Percentiles rank a stretch among this genome's conserved stretches.
These are phyloP conservation scores for Aspergillus persii DNA, from an alignment of 2,329 filamentous ascomycete species.

Conservation along the genomic window DNA sequence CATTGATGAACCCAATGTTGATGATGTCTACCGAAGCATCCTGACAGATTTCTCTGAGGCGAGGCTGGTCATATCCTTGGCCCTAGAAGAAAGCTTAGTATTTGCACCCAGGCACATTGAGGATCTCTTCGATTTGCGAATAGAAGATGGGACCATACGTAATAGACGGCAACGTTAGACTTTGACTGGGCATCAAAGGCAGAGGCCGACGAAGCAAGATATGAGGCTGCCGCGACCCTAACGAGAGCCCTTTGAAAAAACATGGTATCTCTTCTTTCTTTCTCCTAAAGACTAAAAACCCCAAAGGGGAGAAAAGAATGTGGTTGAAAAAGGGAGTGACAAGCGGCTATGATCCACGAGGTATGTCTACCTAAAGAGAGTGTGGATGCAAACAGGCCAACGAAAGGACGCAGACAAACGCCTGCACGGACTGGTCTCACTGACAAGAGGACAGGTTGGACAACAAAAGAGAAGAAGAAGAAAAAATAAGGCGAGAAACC, in stretches of 20 bases:
- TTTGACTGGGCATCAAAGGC: constrained; percentile 43
- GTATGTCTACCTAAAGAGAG: constrained; percentile 30
- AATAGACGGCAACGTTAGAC: constrained; percentile 55
- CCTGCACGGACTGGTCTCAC: constrained; percentile 21
- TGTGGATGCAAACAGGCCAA: constrained; percentile 40
- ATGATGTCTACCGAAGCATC: constrained; percentile 55
- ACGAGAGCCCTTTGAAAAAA: constrained; percentile 32
- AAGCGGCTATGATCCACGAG: constrained; percentile 33
- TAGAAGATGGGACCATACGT: constrained; percentile 33
- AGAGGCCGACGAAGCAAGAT: constrained; percentile 33
- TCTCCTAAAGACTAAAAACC: not conserved
- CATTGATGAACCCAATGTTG: constrained; percentile 55
- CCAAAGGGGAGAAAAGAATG: not conserved
- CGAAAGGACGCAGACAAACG: constrained; percentile 57
- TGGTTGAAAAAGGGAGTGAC: constrained; percentile 29
- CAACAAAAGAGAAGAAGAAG: constrained; percentile 12
- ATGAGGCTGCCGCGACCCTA: constrained; percentile 35
- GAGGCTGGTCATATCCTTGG: constrained; percentile 50
- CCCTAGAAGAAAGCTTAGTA: constrained; percentile 39
- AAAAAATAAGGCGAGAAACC: constrained; percentile 1
- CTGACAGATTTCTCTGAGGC: constrained; percentile 52
- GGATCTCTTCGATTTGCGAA: not conserved
- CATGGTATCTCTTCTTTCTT: constrained; percentile 26
- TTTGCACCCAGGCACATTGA: not conserved
- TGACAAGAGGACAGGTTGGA: constrained; percentile 14